Evolutionary conservation across 495 filamentous ascomycete genomes (phyloP), one percentile per base, ranked within the genome.

Genomic region (Neurospora sp.): DNA sequence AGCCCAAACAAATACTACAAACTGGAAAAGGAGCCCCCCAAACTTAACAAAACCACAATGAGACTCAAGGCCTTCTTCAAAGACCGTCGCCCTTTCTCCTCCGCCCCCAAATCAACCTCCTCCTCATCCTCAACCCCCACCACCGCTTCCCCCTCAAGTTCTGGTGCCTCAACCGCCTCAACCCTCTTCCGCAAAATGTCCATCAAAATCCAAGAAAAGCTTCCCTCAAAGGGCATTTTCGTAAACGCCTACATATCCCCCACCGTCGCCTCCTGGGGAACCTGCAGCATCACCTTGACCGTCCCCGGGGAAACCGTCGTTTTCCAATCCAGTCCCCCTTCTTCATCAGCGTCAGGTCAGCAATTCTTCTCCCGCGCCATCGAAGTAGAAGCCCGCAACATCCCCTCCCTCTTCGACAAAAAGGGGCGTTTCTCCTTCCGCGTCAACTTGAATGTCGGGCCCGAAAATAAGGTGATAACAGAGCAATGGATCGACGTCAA

Each of bases 401-500:
- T 87, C 73, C 71, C 78, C 45, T 79, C 79, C 42, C 73, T 81
- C 74, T 85, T 86, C 76, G 80, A 83, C 71, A 85, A 84, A 73
- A 78, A 76, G 11, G 86, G 85, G 7, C 83, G 80, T 39, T 86
- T 88, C 73, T 81, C 79, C 15, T 86, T 86, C 79, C 82, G 77
- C 71, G 84, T 87, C 15, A 77, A 84, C 71, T 80, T 80, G 0
- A 79, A 82, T 31, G 76, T 78, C 13, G 45, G 45, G 5, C 4
- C 19, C 2, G 21, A 54, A 5, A 62, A 17, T 0, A 15, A 62
- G 21, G 3, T 31, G 28, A 62, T 62, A 34, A 79, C 80, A 0
- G 77, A 81, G 54, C 77, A 85, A 74, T 81, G 78, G 77, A 79
- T 83, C 71, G 82, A 86, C 11, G 81, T 88, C 77, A 88, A 88